These are phyloP conservation scores for Hypomontagnella submonticulosa DNA, from an alignment of 495 filamentous ascomycete species.

Conservation along the genomic window DNA sequence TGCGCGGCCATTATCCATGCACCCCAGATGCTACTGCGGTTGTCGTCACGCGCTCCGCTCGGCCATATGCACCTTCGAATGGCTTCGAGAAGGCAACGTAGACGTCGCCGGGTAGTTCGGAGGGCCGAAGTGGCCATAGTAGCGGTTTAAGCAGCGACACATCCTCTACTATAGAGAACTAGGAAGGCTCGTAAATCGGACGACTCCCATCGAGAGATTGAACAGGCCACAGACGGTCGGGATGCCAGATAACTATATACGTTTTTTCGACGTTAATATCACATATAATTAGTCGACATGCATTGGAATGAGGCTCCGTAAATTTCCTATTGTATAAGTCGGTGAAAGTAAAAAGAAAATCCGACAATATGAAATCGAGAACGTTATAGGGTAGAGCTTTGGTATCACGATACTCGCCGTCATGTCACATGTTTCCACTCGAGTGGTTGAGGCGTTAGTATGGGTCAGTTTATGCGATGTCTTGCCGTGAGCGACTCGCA, in stretches of 20 bases:
- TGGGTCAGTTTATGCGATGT: slow-evolving; percentile 33
- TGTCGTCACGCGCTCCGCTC: slow-evolving; percentile 13
- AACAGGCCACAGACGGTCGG: slow-evolving; percentile 4
- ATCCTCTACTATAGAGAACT: background rate
- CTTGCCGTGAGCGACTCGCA: background rate
- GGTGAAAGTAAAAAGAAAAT: background rate
- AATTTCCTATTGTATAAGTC: slow-evolving; percentile 8
- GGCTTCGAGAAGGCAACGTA: slow-evolving; percentile 15
- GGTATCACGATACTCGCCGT: slow-evolving; percentile 5
- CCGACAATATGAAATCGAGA: slow-evolving; percentile 4
- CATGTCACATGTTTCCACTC: slow-evolving; percentile 28
- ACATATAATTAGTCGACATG: background rate
- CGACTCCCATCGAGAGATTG: background rate
- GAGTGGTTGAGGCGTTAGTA: slow-evolving; percentile 11
- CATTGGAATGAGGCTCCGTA: slow-evolving; percentile 15
- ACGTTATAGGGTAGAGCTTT: slow-evolving; percentile 11
- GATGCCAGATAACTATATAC: slow-evolving; percentile 13
- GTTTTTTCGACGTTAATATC: slow-evolving; percentile 1
- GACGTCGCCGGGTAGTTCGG: background rate
- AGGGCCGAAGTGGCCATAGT: background rate
- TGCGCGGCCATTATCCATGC: background rate
- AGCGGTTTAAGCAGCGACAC: slow-evolving; percentile 2
- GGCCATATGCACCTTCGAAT: slow-evolving; percentile 5
- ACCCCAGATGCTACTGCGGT: background rate
- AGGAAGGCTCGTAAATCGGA: background rate